Evolutionary conservation across 306 rosid genomes (phyloP).

Genomic region (Fragaria vesca): DNA sequence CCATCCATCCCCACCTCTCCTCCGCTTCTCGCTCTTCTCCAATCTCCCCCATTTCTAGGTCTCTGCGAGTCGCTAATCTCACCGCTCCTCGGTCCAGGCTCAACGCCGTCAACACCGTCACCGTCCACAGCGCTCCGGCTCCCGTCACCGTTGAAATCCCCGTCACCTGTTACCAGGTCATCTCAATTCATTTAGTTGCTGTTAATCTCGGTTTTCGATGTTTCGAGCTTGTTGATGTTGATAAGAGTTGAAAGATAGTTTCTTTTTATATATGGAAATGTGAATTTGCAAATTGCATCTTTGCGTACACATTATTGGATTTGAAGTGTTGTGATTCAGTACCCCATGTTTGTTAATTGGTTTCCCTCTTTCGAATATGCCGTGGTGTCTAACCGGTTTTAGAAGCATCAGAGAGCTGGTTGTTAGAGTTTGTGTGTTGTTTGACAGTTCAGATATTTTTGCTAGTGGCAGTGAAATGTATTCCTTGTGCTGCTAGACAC

Average conservation of each 20-base stretch:
- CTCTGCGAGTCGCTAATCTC: not conserved
- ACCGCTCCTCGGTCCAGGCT: not conserved
- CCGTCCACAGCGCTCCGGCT: constrained; percentile 26
- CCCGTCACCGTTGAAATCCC: constrained; percentile 58
- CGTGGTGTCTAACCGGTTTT: not conserved
- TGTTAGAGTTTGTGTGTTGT: not conserved
- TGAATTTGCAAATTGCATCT: not conserved
- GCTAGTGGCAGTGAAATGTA: not conserved
- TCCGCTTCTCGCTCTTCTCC: not conserved
- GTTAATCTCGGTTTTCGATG: not conserved
- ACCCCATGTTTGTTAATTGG: not conserved
- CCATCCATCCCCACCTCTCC: not conserved
- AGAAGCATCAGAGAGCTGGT: not conserved
- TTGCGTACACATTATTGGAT: not conserved
- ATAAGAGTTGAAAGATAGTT: not conserved
- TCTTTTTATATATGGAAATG: too few relatives aligned
- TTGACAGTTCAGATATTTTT: not conserved
- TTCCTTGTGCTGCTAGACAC: not conserved
- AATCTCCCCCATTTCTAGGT: not conserved
- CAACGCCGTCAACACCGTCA: not conserved
- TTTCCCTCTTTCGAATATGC: not conserved
- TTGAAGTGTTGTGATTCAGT: not conserved
- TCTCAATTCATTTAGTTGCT: not conserved
- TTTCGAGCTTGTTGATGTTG: not conserved
- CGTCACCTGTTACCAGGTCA: constrained; percentile 79